Evolutionary conservation across 192 early-diverging fungal species (phyloP).

Genomic region (Coemansia brasiliensis): DNA sequence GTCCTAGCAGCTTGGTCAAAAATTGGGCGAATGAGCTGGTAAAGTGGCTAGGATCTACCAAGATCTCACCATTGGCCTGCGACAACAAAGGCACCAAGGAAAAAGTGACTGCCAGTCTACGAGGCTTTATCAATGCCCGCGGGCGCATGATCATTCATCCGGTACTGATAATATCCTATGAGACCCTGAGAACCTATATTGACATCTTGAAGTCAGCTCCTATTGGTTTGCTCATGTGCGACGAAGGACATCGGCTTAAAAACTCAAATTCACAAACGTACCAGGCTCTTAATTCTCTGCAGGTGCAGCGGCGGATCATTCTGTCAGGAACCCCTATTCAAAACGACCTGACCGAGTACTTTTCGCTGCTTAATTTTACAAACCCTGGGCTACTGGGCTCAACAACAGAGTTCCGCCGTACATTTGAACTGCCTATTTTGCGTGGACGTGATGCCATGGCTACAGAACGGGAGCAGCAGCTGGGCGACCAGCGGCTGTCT

Average conservation of each 20-base stretch:
- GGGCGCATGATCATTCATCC: conserved; percentile 85
- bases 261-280: conserved; percentile 86
- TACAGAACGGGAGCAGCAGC: conserved; percentile 69
- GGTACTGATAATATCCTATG: conserved; percentile 97
- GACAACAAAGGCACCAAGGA: conserved; percentile 90
- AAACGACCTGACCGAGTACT: conserved; percentile 90
- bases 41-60: conserved; percentile 88
- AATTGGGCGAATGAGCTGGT: conserved; percentile 99
- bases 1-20: conserved; percentile 90
- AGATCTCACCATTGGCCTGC: conserved; percentile 83
- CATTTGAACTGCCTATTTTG: conserved; percentile 92
- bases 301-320: conserved; percentile 90
- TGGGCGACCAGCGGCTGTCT: conserved; percentile 79
- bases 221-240: conserved; percentile 92
- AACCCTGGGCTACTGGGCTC: conserved; percentile 91
- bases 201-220: conserved; percentile 72
- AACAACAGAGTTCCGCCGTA: conserved; percentile 83
- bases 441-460: conserved; percentile 91
- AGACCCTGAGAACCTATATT: conserved; percentile 85
- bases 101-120: conserved; percentile 73
- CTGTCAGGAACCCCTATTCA: conserved; percentile 97
- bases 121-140: conserved; percentile 77
- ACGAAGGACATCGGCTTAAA: conserved; percentile 96
- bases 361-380: conserved; percentile 90
- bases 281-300: conserved; percentile 74